Evolutionary conservation across 495 filamentous ascomycete species (phyloP), one percentile per base, ranked within the genome.

Genomic region (Aspergillus ellipticus): DNA sequence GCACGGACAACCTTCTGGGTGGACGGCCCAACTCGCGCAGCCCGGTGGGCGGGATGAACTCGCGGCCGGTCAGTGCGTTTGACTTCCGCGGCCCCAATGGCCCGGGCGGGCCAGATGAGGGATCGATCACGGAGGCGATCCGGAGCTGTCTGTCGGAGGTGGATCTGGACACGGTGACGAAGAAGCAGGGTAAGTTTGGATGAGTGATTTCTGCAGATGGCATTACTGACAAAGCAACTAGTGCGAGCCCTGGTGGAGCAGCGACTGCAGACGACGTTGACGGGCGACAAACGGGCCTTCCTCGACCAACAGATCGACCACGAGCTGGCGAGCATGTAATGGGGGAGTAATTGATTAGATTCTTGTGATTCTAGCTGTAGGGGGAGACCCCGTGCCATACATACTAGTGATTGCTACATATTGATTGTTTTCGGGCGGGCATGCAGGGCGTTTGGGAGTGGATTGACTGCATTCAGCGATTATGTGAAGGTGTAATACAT

Each of bases 291-390:
- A 66, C 81, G 86, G 59, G 81, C 80, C 21, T 96, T 94, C 76
- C 76, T 97, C 70, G 93, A 97, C 73, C 81, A 84, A 60, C 85
- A 89, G 75, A 97, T 98, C 73, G 94, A 98, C 72, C 82, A 82
- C 50, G 93, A 97, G 74, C 76, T 98, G 61, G 91, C 92, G 49
- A 96, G 89, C 72, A 96, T 97, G 92, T 95, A 56, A 92, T 96
- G 89, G 90, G 16, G 42, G 42, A 29, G 15, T 28, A 29, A 9
- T 48, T 48, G 17, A 31, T n/a, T 43, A 19, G 21, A 13, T 49
- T 37, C 35, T 56, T 56, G 24, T 28, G 24, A 28, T 28, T 28
- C 24, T 28, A 39, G 51, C 48, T 54, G 47, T 55, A n/a, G n/a
- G n/a, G n/a, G n/a, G n/a, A n/a, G n/a, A n/a, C n/a, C 42, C 22